phyloP scores from a whole-genome alignment of 139 green algal genomes.

The Spirogloea muscicola region DNA sequence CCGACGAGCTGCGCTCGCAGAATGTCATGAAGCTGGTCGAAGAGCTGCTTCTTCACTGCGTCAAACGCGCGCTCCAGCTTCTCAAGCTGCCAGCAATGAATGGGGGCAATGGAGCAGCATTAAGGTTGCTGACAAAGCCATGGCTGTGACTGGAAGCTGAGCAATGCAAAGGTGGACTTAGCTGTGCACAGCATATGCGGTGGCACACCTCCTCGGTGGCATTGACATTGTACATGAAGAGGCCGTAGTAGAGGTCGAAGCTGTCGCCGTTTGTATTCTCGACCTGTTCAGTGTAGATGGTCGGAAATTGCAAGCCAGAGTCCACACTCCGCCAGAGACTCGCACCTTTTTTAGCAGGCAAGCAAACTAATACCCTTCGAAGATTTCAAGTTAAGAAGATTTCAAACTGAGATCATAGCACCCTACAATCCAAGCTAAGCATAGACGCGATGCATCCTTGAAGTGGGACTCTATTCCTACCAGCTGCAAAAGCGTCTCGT shows the following conservation, averaged over 20 bases:
- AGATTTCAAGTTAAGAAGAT: no score
- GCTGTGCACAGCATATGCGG: not conserved
- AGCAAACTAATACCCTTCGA: no score
- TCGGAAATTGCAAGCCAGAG: no score
- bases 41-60: conserved; percentile 78
- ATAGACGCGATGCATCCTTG: no score
- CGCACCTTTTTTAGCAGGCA: no score
- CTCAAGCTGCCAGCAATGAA: conserved; percentile 53
- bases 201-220: conserved; percentile 40
- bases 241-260: conserved; percentile 99
- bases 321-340: no score
- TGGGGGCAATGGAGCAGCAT: no score
- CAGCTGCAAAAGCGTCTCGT: conserved; percentile 84
- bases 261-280: conserved; percentile 95
- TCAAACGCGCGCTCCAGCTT: conserved; percentile 63
- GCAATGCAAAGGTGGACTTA: not conserved
- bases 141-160: no score
- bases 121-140: no score
- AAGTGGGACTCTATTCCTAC: no score
- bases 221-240: conserved; percentile 98
- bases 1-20: conserved; percentile 27
- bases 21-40: conserved; percentile 31
- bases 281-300: conserved; percentile 57
- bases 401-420: no score
- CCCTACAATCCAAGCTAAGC: no score